phyloP scores from a whole-genome alignment of 1,284 basidiomycete genomes.

The Trichosporon faecale region DNA sequence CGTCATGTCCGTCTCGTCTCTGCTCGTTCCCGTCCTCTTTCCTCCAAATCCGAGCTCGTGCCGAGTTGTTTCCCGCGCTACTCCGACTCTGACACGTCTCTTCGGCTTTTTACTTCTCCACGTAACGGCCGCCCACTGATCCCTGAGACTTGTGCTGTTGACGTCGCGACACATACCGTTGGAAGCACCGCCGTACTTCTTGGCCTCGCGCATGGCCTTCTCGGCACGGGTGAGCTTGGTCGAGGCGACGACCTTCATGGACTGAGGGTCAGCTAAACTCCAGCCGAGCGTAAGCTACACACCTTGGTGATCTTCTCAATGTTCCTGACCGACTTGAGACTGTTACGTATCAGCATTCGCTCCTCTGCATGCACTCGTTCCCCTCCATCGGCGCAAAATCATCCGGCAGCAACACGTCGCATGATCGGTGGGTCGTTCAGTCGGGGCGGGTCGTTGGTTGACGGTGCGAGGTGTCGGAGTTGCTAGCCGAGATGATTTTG shows the following conservation, averaged over 20 bases:
- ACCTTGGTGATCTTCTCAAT: slow-evolving; percentile 99
- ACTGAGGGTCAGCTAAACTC: slow-evolving; percentile 58
- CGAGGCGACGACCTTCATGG: slow-evolving; percentile 99
- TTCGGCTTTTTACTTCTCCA: not conserved
- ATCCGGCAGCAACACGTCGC: slow-evolving; percentile 5
- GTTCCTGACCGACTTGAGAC: slow-evolving; percentile 86
- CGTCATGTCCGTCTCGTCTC: not conserved
- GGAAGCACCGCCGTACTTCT: slow-evolving; percentile 92
- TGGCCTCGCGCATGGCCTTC: slow-evolving; percentile 88
- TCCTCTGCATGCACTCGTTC: not conserved
- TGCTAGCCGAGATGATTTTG: slow-evolving; percentile 11
- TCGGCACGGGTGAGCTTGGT: slow-evolving; percentile 95
- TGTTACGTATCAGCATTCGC: slow-evolving; percentile 22
- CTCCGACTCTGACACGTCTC: not conserved
- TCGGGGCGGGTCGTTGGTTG: not conserved
- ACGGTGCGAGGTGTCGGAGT: not conserved
- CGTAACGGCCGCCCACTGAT: slow-evolving; percentile 3
- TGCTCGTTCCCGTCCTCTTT: not conserved
- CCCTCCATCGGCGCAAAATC: not conserved
- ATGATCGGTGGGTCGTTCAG: not conserved
- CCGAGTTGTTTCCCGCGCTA: not conserved
- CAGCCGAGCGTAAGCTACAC: slow-evolving; percentile 40
- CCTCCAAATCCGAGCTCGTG: not conserved
- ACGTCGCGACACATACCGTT: slow-evolving; percentile 62
- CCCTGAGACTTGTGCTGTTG: not conserved